phyloP scores from a whole-genome alignment of 768 basidiomycete genomes.

The Tricholoma sp. region DNA sequence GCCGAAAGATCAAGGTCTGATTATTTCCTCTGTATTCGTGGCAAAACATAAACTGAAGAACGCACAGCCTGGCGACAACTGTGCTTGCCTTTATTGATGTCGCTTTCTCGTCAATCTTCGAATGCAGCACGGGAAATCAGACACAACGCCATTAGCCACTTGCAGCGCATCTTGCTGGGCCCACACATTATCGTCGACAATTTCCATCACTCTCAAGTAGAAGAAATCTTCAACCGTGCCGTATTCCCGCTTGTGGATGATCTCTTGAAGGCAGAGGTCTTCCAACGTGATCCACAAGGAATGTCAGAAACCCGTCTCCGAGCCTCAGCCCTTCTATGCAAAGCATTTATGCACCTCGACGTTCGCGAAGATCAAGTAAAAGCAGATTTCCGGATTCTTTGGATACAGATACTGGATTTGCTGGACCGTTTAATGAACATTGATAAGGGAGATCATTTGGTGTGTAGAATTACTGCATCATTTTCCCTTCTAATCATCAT shows the following conservation, averaged over 20 bases:
- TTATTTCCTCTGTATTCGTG: neutral
- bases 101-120: conserved; percentile 75
- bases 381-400: conserved; percentile 67
- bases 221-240: conserved; percentile 83
- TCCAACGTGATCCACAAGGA: conserved; percentile 73
- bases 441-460: conserved; percentile 82
- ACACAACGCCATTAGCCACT: conserved; percentile 69
- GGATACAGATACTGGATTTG: conserved; percentile 87
- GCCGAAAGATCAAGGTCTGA: conserved; percentile 37
- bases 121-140: conserved; percentile 84
- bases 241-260: conserved; percentile 92
- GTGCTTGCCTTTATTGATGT: conserved; percentile 67
- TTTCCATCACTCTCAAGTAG: conserved; percentile 56
- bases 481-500: neutral
- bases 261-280: conserved; percentile 78
- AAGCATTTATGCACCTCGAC: conserved; percentile 92
- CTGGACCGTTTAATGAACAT: conserved; percentile 86
- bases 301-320: conserved; percentile 89
- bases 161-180: conserved; percentile 82
- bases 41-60: conserved; percentile 2
- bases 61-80: conserved; percentile 69
- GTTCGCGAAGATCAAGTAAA: conserved; percentile 58
- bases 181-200: conserved; percentile 62
- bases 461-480: conserved; percentile 31
- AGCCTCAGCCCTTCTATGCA: conserved; percentile 88